phyloP scores from a whole-genome alignment of 495 filamentous ascomycete genomes.

The Penicillium egyptiacum region DNA sequence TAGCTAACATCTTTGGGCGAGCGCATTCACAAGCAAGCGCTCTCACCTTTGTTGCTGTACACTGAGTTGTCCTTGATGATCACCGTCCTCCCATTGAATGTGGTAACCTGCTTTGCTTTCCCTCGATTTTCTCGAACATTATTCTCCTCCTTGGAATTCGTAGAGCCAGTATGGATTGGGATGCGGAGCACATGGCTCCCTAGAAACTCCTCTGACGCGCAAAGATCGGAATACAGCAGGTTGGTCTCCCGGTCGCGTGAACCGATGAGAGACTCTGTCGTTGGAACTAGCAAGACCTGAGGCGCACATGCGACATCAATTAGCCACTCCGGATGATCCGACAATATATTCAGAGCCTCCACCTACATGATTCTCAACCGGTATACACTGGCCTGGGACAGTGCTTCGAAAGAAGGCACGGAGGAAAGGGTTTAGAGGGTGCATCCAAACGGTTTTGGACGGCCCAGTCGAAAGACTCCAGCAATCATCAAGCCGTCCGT shows the following conservation, averaged over 20 bases:
- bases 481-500: constrained; percentile 47
- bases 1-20: constrained; percentile 18
- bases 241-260: constrained; percentile 87
- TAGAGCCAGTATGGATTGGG: constrained; percentile 54
- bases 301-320: constrained; percentile 17
- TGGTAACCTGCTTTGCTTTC: constrained; percentile 91
- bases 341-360: constrained; percentile 2
- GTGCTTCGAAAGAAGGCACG: constrained; percentile 97
- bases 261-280: constrained; percentile 84
- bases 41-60: constrained; percentile 91
- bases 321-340: constrained; percentile 22
- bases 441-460: constrained; percentile 77
- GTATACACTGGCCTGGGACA: constrained; percentile 88
- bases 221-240: constrained; percentile 73
- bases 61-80: constrained; percentile 92
- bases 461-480: constrained; percentile 38
- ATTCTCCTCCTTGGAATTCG: constrained; percentile 63
- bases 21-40: background rate
- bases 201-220: constrained; percentile 88
- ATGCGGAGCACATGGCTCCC: constrained; percentile 95
- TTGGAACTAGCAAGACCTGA: constrained; percentile 87
- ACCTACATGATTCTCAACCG: constrained; percentile 82
- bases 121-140: constrained; percentile 86
- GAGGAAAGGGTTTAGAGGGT: constrained; percentile 98
- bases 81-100: constrained; percentile 88